Base-by-base conservation (phyloP, 2,329 filamentous ascomycete genomes). In the Neofusicoccum umdonicola region DNA sequence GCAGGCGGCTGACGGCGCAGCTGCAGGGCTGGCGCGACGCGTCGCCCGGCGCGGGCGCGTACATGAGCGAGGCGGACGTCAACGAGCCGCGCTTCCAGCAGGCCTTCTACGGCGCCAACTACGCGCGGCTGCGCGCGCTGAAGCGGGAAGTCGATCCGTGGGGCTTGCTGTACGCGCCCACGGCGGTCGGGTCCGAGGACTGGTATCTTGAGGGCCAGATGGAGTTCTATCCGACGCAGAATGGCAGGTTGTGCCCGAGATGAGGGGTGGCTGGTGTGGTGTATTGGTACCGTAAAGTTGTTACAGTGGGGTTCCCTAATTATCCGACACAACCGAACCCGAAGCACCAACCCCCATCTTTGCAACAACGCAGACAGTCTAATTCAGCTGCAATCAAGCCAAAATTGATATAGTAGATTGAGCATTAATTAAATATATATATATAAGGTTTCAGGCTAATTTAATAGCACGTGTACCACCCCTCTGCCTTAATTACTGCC, bases 11-110 rank as follows among this genome's bases (percentile, higher is more conserved):
- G 27, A 60, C 42, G 8, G n/a, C 35, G 13, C 7, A 17, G 22
- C 7, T 60, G 19, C 44, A 22, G 19, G 4, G 9, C 7, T 42
- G 44, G 44, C 35, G 47, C 12, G 44, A 44, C 13, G 45, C 51
- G 9, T 34, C 58, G 45, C 66, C 57, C 22, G 50, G 37, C 4
- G 69, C 67, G 34, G 73, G 70, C 1, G 64, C 72, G 3, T 75
- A 74, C 54, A 52, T 74, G 52, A 74, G 69, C 56, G 73, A 75
- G 57, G 70, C 70, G 8, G 70, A 74, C 52, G 69, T 71, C 65
- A 65, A 67, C 13, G 67, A 73, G 64, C 65, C 64, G 5, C 69
- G 71, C 52, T 75, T 68, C 67, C 65, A 71, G 57, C 45, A 45
- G 31, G 64, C 66, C 15, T 74, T 74, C 47, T 75, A 67, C 57